Conservation (phyloP, 2,329 filamentous ascomycete genomes). For the Aaosphaeria arxii region DNA sequence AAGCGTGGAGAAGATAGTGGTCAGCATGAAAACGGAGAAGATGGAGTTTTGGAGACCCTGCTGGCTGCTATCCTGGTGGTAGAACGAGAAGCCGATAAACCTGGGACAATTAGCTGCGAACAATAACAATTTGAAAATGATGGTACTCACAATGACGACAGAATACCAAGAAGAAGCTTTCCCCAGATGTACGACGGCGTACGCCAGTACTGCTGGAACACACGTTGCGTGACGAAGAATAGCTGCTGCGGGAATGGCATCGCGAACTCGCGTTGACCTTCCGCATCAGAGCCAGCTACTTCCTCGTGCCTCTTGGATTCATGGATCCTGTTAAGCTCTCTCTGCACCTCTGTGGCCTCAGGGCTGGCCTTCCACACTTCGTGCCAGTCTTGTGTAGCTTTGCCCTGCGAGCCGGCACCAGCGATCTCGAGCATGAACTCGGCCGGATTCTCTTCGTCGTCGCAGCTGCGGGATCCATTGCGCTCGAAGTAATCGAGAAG, state of each 20-base stretch:
- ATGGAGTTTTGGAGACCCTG: slow-evolving; percentile 47
- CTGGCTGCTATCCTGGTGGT: slow-evolving; percentile 29
- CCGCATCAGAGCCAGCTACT: slow-evolving; percentile 27
- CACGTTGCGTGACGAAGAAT: slow-evolving; percentile 37
- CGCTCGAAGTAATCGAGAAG: slow-evolving; percentile 56
- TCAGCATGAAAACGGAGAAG: slow-evolving; percentile 52
- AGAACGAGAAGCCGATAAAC: slow-evolving; percentile 44
- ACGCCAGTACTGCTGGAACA: slow-evolving; percentile 47
- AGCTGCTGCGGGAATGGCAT: slow-evolving; percentile 38
- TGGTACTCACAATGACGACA: too few species aligned
- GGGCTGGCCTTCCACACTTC: slow-evolving; percentile 36
- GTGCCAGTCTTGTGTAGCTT: slow-evolving; percentile 35
- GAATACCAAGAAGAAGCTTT: slow-evolving; percentile 24
- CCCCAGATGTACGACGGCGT: slow-evolving; percentile 43
- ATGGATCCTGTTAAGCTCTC: slow-evolving; percentile 40
- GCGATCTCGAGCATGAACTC: slow-evolving; percentile 68
- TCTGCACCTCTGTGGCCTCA: slow-evolving; percentile 23
- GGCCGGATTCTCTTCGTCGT: slow-evolving; percentile 65
- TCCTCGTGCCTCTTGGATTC: slow-evolving; percentile 27
- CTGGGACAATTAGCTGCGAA: slow-evolving; percentile 6
- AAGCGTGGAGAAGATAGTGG: slow-evolving; percentile 43
- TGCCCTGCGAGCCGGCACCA: slow-evolving; percentile 23
- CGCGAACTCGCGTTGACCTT: slow-evolving; percentile 42
- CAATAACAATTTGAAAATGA: too few species aligned
- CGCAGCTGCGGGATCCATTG: slow-evolving; percentile 61